A percentile compares a stretch with the other conserved stretches of the same genome.
phyloP scores from a whole-genome alignment of 495 filamentous ascomycete species.

The Penicillium pancosmium region DNA sequence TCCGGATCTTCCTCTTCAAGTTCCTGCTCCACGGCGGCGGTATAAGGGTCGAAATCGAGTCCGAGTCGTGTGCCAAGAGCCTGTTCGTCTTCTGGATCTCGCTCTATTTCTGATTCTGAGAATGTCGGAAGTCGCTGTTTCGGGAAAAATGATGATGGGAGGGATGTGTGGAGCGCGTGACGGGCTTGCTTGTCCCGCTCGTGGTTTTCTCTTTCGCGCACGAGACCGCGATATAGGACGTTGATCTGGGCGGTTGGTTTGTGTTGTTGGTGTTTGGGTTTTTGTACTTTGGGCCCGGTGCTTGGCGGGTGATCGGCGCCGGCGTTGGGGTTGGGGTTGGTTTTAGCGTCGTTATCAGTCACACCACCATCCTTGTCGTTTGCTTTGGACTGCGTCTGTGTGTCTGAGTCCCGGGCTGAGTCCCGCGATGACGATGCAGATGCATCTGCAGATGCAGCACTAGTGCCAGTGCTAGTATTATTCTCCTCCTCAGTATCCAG shows the following conservation, averaged over 20 bases:
- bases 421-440: not conserved
- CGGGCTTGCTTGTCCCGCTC: constrained; percentile 71
- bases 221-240: constrained; percentile 76
- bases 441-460: not conserved
- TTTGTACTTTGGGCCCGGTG: constrained; percentile 11
- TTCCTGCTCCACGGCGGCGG: constrained; percentile 60
- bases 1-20: constrained; percentile 83
- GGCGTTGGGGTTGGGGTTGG: not conserved
- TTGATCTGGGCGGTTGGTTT: constrained; percentile 65
- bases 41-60: constrained; percentile 34
- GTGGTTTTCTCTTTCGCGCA: constrained; percentile 66
- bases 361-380: not conserved
- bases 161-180: constrained; percentile 69
- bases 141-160: constrained; percentile 49
- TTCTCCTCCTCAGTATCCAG: constrained; percentile 58
- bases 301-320: constrained; percentile 7
- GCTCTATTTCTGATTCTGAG: constrained; percentile 55
- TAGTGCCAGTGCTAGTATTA: not conserved
- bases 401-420: not conserved
- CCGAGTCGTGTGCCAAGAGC: constrained; percentile 46
- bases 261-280: constrained; percentile 27
- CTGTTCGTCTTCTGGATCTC: constrained; percentile 49
- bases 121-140: constrained; percentile 54
- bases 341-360: not conserved
- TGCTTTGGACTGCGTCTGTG: not conserved